Evolutionary conservation across 495 filamentous ascomycete genomes (phyloP).

Genomic region (Penicillium salamii): DNA sequence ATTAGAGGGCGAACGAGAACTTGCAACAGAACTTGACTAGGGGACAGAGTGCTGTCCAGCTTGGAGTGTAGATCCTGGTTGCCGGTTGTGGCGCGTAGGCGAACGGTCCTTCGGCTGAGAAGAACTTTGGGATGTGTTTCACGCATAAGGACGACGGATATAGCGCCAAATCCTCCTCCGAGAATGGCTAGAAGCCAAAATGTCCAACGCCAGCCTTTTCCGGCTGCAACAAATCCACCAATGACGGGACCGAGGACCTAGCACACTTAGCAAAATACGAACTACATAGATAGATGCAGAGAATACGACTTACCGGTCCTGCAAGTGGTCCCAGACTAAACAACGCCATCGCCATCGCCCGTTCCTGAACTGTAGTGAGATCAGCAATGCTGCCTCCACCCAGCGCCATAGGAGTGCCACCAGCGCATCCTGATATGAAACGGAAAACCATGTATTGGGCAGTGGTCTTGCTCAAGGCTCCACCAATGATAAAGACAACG

Average conservation of each 20-base stretch:
- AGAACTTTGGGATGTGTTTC: slow-evolving; percentile 75
- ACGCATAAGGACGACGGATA: slow-evolving; percentile 50
- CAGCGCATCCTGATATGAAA: slow-evolving; percentile 40
- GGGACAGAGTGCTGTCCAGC: slow-evolving; percentile 51
- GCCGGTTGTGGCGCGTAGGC: slow-evolving; percentile 47
- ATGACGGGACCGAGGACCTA: slow-evolving; percentile 29
- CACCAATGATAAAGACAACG: slow-evolving; percentile 43
- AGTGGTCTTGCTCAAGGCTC: slow-evolving; percentile 39
- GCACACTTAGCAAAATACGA: neutral
- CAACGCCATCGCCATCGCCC: slow-evolving; percentile 35
- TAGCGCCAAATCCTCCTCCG: slow-evolving; percentile 19
- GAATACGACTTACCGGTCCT: slow-evolving; percentile 14
- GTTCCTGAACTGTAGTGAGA: slow-evolving; percentile 27
- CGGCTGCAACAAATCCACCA: slow-evolving; percentile 38
- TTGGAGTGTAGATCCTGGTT: slow-evolving; percentile 52
- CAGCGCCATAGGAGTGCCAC: slow-evolving; percentile 32
- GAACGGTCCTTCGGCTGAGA: slow-evolving; percentile 62
- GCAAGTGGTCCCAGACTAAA: slow-evolving; percentile 36
- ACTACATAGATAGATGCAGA: neutral
- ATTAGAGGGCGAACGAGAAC: slow-evolving; percentile 22
- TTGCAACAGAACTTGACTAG: slow-evolving; percentile 35
- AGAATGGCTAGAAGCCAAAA: slow-evolving; percentile 46
- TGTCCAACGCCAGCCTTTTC: slow-evolving; percentile 46
- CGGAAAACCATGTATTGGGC: slow-evolving; percentile 41
- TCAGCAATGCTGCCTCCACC: slow-evolving; percentile 46